Percentiles rank a stretch among this genome's conserved stretches.
Evolutionary conservation across 23 red algal genomes (phyloP).

Genomic region (Gracilaria gracilis): DNA sequence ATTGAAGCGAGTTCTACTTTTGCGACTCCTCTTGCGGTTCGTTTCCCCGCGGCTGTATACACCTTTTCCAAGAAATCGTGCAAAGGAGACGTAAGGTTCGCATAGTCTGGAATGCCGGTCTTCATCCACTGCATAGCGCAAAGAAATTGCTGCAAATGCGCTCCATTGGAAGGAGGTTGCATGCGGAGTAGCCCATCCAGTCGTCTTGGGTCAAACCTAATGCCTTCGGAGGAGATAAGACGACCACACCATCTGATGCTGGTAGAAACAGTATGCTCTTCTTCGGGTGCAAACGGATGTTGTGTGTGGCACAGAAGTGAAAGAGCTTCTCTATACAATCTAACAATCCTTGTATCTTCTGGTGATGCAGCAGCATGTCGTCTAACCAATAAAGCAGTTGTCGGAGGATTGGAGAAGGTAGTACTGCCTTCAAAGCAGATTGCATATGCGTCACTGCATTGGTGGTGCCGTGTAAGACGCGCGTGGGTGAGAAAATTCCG

Average conservation of each 20-base stretch:
- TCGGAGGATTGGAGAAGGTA: neutral
- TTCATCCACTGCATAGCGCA: neutral
- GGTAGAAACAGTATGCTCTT: conserved; percentile 21
- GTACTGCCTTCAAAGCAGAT: neutral
- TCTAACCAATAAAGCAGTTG: conserved; percentile 13
- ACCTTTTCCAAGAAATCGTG: neutral
- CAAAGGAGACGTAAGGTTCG: neutral
- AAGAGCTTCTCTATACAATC: neutral
- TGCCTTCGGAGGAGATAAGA: neutral
- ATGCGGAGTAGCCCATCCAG: neutral
- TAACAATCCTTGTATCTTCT: neutral
- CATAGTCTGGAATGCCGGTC: neutral
- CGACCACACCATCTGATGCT: conserved; percentile 16
- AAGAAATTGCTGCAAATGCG: conserved; percentile 11
- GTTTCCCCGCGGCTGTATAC: neutral
- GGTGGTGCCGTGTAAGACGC: conserved; percentile 39
- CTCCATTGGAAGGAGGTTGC: neutral
- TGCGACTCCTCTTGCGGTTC: neutral
- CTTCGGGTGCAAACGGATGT: neutral
- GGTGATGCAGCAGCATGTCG: neutral
- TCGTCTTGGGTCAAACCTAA: no score
- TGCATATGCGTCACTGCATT: conserved; percentile 29
- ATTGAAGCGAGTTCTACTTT: neutral
- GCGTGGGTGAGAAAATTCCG: conserved; percentile 15
- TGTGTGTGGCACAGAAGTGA: neutral